Evolutionary conservation across 2,329 filamentous ascomycete species (phyloP), one percentile per base, ranked within the genome.

Genomic region (Fusarium nygamai): DNA sequence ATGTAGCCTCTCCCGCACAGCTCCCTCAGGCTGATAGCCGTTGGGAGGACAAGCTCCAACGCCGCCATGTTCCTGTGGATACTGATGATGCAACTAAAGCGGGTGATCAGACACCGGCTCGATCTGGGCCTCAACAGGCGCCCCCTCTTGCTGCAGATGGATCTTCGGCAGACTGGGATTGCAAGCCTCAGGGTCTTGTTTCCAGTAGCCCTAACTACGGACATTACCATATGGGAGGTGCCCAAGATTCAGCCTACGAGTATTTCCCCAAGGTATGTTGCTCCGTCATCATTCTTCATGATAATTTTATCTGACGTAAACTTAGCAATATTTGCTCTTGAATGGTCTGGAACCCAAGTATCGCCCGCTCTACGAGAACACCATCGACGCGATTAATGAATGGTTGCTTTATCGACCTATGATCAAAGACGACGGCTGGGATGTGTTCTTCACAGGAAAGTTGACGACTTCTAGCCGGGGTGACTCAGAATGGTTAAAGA

Each of bases 351-450:
- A 92, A 71, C 84, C 87, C 36, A 93, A 94, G 80, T 97, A 97
- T 81, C 86, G 88, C 69, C 88, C 87, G 27, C 88, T 97, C 83
- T 94, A 97, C 80, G 86, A 92, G 66, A 89, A 89, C 64, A 88
- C 91, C 8, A 88, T 92, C 36, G 89, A 92, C 10, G 90, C 90
- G 0, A 89, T 92, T 41, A 92, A 93, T 74, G 87, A 94, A 73
- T 88, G 93, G 81, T 86, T 97, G 16, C 89, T 97, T 65, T 97
- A 90, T 83, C 89, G 92, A 10, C 94, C 95, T 2, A 92, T 96
- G 90, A 88, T 91, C 27, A 88, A 90, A 12, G 88, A 89, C 36
- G 85, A 88, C 12, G 85, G 89, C 61, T 89, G 89, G 59, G 90
- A 96, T 68, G 89, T 96, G n/a, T 86, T 96, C 6, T 90, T 96